phyloP scores from a whole-genome alignment of 139 green algal species.

The Chlamydomonas eustigma region DNA sequence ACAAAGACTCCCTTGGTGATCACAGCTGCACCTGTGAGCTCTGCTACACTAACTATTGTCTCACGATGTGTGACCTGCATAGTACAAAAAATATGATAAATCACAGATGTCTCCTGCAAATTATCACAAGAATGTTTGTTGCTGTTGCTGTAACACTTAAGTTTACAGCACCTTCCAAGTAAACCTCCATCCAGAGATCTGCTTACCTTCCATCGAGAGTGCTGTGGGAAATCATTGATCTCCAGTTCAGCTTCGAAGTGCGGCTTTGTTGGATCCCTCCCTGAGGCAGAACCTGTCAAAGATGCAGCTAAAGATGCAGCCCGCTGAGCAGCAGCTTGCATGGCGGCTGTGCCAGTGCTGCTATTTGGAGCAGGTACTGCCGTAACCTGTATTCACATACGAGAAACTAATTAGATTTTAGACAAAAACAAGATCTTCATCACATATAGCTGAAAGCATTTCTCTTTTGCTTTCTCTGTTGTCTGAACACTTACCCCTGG shows the following conservation, averaged over 20 bases:
- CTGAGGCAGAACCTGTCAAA: neutral
- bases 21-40: constrained; percentile 84
- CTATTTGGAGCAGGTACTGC: neutral
- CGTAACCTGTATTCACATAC: neutral
- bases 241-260: constrained; percentile 92
- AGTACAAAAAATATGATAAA: too few species aligned
- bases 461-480: too few species aligned
- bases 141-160: too few species aligned
- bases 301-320: neutral
- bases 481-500: neutral
- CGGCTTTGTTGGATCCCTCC: constrained; percentile 1
- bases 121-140: too few species aligned
- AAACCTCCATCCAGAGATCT: neutral
- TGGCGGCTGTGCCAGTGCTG: constrained; percentile 2
- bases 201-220: constrained; percentile 83
- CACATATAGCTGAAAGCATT: too few species aligned
- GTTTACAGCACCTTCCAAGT: neutral
- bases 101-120: too few species aligned
- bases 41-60: constrained; percentile 73
- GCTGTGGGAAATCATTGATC: constrained; percentile 99
- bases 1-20: constrained; percentile 83
- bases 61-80: constrained; percentile 94
- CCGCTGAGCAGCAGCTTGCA: neutral
- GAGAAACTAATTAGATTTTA: neutral
- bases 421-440: neutral